Percentiles rank a stretch among this genome's conserved stretches.
phyloP scores from a whole-genome alignment of 352 stramenopile genomes.

The Globisporangium spiculum region DNA sequence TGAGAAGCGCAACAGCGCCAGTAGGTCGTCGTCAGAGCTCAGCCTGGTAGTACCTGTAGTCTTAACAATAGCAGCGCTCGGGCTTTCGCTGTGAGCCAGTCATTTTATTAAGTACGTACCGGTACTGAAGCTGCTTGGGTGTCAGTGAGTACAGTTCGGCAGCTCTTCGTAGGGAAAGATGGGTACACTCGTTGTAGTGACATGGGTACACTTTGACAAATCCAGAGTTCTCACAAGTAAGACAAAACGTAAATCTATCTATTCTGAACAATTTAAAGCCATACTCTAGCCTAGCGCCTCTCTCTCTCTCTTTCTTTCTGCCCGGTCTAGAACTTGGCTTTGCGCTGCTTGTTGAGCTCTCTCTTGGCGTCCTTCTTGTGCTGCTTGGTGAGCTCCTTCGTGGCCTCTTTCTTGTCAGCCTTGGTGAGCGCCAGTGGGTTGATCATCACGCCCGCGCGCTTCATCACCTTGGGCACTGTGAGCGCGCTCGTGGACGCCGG shows the following conservation, averaged over 20 bases:
- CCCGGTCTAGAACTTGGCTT: slow-evolving; percentile 67
- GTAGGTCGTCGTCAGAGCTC: not conserved
- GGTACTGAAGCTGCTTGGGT: not conserved
- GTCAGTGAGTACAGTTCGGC: not conserved
- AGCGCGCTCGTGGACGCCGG: slow-evolving; percentile 87
- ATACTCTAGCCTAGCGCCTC: not conserved
- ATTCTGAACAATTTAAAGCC: slow-evolving; percentile 6
- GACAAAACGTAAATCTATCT: slow-evolving; percentile 11
- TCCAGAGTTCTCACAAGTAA: not conserved
- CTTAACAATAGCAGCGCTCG: not conserved
- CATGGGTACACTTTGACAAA: not conserved
- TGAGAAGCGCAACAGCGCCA: not conserved
- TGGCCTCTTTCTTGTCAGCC: slow-evolving; percentile 80
- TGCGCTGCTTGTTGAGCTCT: slow-evolving; percentile 73
- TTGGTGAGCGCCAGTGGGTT: slow-evolving; percentile 89
- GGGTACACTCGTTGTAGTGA: not conserved
- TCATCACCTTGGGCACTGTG: slow-evolving; percentile 93
- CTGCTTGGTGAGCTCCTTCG: slow-evolving; percentile 74
- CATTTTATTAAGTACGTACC: not conserved
- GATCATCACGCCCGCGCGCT: slow-evolving; percentile 92
- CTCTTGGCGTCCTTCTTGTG: slow-evolving; percentile 84
- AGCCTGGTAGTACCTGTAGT: not conserved
- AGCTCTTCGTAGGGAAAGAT: not conserved
- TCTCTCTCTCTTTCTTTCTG: not conserved
- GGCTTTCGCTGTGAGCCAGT: not conserved